phyloP scores from a whole-genome alignment of 139 green algal genomes.

The Choricystis sp. region DNA sequence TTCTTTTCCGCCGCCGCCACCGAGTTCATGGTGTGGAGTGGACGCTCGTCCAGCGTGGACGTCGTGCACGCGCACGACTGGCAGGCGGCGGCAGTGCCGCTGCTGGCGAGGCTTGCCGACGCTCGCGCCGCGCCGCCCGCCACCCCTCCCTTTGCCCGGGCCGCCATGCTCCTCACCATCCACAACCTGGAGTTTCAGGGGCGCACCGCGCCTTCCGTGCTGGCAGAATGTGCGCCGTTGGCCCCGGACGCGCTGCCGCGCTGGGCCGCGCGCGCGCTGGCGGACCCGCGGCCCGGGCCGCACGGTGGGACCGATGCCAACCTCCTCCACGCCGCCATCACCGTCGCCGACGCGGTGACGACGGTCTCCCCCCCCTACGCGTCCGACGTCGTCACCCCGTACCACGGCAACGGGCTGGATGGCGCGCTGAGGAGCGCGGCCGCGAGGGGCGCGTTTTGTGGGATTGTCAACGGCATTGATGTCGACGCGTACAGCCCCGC shows the following conservation, averaged over 20 bases:
- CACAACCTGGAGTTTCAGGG: conserved; percentile 50
- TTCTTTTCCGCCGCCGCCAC: conserved; percentile 81
- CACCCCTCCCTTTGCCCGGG: conserved; percentile 6
- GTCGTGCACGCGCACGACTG: conserved; percentile 96
- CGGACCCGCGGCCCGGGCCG: conserved; percentile 69
- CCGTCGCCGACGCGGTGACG: conserved; percentile 50
- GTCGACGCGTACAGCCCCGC: conserved; percentile 52
- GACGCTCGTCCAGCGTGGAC: conserved; percentile 38
- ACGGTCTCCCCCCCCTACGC: conserved; percentile 92
- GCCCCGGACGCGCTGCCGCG: conserved; percentile 15
- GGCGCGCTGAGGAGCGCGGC: conserved; percentile 21
- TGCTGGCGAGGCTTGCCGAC: conserved; percentile 19
- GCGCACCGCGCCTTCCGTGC: not conserved
- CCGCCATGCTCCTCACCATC: conserved; percentile 54
- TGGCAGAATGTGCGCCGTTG: not conserved
- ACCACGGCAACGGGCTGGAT: conserved; percentile 10
- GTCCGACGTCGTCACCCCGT: conserved; percentile 56
- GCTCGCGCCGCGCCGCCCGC: conserved; percentile 19
- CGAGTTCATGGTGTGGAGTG: conserved; percentile 59
- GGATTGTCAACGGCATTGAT: conserved; percentile 92
- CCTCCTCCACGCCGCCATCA: conserved; percentile 22
- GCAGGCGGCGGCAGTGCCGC: conserved; percentile 56
- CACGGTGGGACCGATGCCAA: conserved; percentile 26
- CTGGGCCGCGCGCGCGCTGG: not conserved
- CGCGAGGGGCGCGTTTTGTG: conserved; percentile 67